Evolutionary conservation across 2,329 filamentous ascomycete species (phyloP).

Genomic region (Byssochlamys sp.): DNA sequence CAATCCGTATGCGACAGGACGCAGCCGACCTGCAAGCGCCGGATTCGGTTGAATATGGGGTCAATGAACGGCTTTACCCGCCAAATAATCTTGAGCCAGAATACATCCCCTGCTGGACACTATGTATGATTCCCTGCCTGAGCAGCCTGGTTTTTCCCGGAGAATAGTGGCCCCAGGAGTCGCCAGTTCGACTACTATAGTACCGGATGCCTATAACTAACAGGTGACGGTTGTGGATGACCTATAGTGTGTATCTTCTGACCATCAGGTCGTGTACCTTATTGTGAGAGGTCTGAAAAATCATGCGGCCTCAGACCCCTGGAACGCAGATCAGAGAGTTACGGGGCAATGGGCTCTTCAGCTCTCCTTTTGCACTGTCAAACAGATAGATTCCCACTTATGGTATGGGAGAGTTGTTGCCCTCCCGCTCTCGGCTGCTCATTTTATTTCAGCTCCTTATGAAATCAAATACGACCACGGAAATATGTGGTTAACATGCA

Average conservation of each 20-base stretch:
- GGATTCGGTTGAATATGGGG: not conserved
- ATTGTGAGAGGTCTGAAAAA: too few relatives aligned
- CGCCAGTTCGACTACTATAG: not conserved
- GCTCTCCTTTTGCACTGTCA: not conserved
- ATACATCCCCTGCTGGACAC: not conserved
- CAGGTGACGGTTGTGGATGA: not conserved
- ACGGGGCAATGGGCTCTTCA: not conserved
- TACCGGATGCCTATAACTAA: not conserved
- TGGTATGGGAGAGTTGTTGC: not conserved
- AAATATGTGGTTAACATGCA: not conserved
- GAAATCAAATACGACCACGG: not conserved
- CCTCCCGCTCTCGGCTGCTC: not conserved
- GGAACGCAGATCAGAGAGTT: not conserved
- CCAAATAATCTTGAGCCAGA: not conserved
- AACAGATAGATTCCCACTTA: not conserved
- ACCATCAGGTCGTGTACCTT: not conserved
- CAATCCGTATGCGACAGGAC: not conserved
- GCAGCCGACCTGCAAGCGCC: not conserved
- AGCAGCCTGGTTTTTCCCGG: not conserved
- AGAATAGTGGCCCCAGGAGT: not conserved
- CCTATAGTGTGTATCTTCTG: not conserved
- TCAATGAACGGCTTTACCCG: not conserved
- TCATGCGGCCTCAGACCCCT: not conserved
- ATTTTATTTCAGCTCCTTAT: not conserved
- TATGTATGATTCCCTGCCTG: not conserved